Evolutionary conservation across 768 basidiomycete genomes (phyloP), one percentile per base, ranked within the genome.

Genomic region (Gautieria morchelliformis): DNA sequence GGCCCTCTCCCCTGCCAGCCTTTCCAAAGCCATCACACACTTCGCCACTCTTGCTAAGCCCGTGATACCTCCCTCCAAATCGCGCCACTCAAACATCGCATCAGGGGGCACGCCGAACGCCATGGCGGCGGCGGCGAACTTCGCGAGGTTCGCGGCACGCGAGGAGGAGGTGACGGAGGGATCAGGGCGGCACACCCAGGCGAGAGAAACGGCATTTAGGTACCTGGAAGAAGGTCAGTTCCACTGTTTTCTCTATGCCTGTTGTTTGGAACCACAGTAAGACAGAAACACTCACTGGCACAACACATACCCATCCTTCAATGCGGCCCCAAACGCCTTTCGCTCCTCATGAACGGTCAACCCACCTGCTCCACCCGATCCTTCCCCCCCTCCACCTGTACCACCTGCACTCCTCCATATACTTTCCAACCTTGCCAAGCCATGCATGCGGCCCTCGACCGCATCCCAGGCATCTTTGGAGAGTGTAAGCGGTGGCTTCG

Each of bases 221-320:
- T 92, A 77, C 61, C 91, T 93, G 64, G 62, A 64, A 4, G 59
- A 61, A 64, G 14, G 64, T 60, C 4, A 62, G 65, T 55, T 61
- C 60, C n/a, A 58, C 50, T 11, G 19, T 5, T 60, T 63, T 53
- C 63, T 64, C 14, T 62, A 53, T 64, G 55, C 12, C n/a, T 30
- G 24, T 17, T 6, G 7, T n/a, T 15, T 8, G n/a, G 15, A 49
- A 5, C 27, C 27, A 27, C 3, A 49, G 32, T 27, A 49, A 33
- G 24, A 46, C 5, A 46, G 44, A 41, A 52, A 61, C 37, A 83
- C 92, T 73, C 66, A 94, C 93, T 89, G 85, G 82, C 93, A 93
- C 24, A 95, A 77, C 20, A 94, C 80, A 68, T 84, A 87, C 1
- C 93, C 93, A 71, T 95, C 93, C 63, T 82, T 72, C 56, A 94